Percentiles rank a stretch among this genome's conserved stretches.
phyloP scores from a whole-genome alignment of 768 basidiomycete species.

The Tulasnella calospora region DNA sequence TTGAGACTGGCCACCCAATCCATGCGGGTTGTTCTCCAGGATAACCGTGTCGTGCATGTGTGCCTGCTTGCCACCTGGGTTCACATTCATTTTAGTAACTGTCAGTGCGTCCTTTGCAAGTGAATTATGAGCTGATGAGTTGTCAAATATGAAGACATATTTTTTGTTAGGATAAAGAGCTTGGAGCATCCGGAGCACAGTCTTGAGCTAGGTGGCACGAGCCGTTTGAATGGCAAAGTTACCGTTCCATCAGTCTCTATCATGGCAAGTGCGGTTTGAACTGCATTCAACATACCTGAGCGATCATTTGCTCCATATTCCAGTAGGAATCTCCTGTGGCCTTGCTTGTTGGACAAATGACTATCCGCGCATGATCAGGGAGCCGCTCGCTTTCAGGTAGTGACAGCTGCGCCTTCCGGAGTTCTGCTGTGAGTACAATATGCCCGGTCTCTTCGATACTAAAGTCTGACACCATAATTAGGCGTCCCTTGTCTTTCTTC shows the following conservation, averaged over 20 bases:
- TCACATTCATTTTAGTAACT: constrained; percentile 30
- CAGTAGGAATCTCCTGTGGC: constrained; percentile 26
- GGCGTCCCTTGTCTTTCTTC: constrained; percentile 4
- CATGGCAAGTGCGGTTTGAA: background rate
- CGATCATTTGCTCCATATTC: constrained; percentile 29
- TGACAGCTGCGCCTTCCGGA: background rate
- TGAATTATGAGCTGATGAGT: constrained; percentile 29
- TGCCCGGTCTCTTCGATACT: background rate
- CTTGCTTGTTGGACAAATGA: constrained; percentile 16
- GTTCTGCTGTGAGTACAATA: background rate
- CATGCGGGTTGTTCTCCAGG: constrained; percentile 26
- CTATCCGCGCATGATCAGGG: background rate
- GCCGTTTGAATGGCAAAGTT: background rate
- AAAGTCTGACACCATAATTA: constrained; percentile 23
- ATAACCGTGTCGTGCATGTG: constrained; percentile 30
- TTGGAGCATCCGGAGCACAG: constrained; percentile 23
- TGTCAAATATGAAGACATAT: constrained; percentile 30
- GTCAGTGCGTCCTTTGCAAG: constrained; percentile 27
- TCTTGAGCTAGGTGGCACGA: background rate
- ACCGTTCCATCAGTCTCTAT: background rate
- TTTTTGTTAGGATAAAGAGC: constrained; percentile 24
- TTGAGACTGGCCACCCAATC: background rate
- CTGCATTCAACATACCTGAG: constrained; percentile 17
- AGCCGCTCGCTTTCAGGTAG: background rate
- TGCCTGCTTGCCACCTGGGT: constrained; percentile 30